Percentiles rank a stretch among this genome's conserved stretches.
phyloP scores from a whole-genome alignment of 129 eudicot genomes.

The Flaveria brownii region DNA sequence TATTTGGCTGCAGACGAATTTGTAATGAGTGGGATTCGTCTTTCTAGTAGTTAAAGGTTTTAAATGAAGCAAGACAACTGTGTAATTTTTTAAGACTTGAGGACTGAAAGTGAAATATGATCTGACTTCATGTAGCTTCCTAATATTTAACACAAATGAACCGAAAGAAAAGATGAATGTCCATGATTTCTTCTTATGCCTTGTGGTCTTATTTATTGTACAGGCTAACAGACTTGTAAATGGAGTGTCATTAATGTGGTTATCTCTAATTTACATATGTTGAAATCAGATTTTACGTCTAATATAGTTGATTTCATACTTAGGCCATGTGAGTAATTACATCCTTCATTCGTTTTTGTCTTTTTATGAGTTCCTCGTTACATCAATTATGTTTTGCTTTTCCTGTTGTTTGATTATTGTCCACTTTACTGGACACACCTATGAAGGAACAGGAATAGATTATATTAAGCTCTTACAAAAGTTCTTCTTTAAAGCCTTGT shows the following conservation, averaged over 20 bases:
- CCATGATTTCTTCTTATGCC: slow-evolving; percentile 9
- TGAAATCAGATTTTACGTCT: neutral
- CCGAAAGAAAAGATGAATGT: neutral
- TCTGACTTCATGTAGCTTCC: no score
- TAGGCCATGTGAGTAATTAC: neutral
- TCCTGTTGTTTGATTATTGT: neutral
- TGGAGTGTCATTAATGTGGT: slow-evolving; percentile 17
- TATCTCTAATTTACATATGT: slow-evolving; percentile 1
- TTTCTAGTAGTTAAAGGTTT: slow-evolving; percentile 18
- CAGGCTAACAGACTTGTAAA: neutral
- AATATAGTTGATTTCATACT: neutral
- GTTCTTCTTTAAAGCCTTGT: neutral
- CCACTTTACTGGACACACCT: neutral
- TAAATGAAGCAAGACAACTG: neutral
- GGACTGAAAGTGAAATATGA: no score
- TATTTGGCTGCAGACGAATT: neutral
- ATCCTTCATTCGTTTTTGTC: slow-evolving; percentile 2
- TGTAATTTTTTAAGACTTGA: neutral
- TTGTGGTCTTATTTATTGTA: slow-evolving; percentile 6
- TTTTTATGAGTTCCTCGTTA: neutral
- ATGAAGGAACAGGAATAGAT: neutral
- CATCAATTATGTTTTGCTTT: neutral
- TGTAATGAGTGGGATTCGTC: neutral
- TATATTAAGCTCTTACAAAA: neutral
- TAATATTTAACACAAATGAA: no score